These are phyloP conservation scores for Aegle marmelos DNA, from an alignment of 345 rosid genomes.

Conservation along the genomic window DNA sequence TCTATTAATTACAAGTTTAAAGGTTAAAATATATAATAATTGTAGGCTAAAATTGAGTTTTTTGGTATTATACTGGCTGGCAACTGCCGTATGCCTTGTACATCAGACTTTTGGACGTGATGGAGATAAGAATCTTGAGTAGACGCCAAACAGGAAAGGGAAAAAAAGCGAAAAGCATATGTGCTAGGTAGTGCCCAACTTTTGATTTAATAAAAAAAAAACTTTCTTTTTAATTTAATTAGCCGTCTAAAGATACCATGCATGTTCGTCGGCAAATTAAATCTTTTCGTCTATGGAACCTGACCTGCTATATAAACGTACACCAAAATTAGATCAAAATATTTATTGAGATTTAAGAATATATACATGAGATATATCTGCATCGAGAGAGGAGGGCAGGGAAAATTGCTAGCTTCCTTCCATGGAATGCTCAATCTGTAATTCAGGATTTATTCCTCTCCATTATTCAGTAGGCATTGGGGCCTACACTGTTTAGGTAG, in stretches of 20 bases:
- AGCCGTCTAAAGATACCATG: constrained; percentile 11
- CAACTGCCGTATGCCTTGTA: too few species aligned
- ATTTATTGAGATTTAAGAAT: background rate
- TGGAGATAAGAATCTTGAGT: constrained; percentile 10
- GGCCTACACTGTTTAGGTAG: background rate
- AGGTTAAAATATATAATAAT: too few species aligned
- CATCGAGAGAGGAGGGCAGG: background rate
- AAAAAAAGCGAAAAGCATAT: constrained; percentile 25
- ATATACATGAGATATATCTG: background rate
- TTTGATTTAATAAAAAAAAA: too few species aligned
- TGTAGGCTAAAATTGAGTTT: too few species aligned
- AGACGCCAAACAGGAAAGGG: background rate
- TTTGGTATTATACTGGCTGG: too few species aligned
- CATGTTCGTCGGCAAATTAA: background rate
- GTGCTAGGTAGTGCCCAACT: constrained; percentile 16
- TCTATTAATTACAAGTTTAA: too few species aligned
- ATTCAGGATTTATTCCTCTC: constrained; percentile 25
- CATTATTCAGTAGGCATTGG: constrained; percentile 10
- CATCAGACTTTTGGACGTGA: too few species aligned
- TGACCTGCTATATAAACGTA: background rate
- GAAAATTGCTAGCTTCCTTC: constrained; percentile 12
- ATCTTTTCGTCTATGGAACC: background rate
- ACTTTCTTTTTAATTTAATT: background rate
- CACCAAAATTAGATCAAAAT: background rate
- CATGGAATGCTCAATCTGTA: constrained; percentile 18